These are phyloP conservation scores for Leccinum solheimii DNA, from an alignment of 1,284 basidiomycete species.

Conservation along the genomic window DNA sequence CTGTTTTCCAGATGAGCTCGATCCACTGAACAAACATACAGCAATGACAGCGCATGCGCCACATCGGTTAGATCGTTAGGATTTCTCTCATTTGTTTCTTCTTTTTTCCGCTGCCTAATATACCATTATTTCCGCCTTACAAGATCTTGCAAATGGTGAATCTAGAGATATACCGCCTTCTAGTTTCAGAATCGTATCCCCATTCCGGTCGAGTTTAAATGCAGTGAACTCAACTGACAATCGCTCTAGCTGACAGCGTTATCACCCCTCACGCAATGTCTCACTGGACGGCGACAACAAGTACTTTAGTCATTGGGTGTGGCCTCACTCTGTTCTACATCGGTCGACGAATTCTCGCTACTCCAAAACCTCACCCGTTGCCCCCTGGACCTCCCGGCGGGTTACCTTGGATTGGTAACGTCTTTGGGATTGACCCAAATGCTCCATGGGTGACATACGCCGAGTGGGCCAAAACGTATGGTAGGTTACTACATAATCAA, in stretches of 20 bases:
- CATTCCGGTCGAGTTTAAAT: not conserved
- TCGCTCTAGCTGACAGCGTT: too few species aligned
- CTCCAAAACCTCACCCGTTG: not conserved
- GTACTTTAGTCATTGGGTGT: too few species aligned
- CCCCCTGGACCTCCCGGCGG: constrained; percentile 11
- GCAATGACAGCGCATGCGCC: not conserved
- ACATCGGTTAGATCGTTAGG: not conserved
- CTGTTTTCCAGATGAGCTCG: not conserved
- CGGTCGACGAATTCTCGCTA: not conserved
- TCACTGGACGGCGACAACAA: too few species aligned
- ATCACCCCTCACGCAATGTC: too few species aligned
- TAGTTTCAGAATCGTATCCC: not conserved
- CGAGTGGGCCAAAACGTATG: constrained; percentile 18
- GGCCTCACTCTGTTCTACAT: not conserved
- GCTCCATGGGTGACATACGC: constrained; percentile 13
- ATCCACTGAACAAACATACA: not conserved
- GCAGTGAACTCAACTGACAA: too few species aligned
- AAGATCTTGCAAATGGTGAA: not conserved
- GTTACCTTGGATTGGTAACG: constrained; percentile 4
- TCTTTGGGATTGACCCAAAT: constrained; percentile 3
- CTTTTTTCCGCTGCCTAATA: not conserved
- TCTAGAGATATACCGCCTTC: not conserved
- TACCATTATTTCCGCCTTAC: not conserved
- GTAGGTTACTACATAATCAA: not conserved
- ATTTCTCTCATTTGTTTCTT: not conserved